Conservation (phyloP, 2,329 filamentous ascomycete species). For the Nemania sp. region DNA sequence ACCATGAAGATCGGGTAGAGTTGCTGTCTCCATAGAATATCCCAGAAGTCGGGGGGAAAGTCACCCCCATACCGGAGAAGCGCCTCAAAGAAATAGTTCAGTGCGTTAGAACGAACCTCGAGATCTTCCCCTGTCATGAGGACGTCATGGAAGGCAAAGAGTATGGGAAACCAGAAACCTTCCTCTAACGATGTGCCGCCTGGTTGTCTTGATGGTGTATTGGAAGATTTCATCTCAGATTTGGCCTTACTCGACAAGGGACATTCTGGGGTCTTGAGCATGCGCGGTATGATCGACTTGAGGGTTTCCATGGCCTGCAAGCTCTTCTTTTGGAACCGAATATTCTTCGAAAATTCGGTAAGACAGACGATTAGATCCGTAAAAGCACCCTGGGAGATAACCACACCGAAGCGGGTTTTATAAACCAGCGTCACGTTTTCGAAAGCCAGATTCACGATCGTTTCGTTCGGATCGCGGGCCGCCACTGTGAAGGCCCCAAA, state of each 20-base stretch:
- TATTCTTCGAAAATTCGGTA: constrained; percentile 98
- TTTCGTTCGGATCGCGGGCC: constrained; percentile 89
- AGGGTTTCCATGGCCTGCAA: constrained; percentile 93
- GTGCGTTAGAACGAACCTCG: constrained; percentile 86
- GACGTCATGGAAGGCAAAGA: constrained; percentile 98
- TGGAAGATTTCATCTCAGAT: constrained; percentile 47
- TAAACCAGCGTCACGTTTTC: constrained; percentile 97
- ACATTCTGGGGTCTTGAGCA: constrained; percentile 95
- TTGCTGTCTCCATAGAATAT: constrained; percentile 95
- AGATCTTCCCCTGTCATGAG: constrained; percentile 99
- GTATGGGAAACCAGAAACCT: constrained; percentile 96
- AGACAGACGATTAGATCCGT: constrained; percentile 94
- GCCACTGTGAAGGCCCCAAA: constrained; percentile 98
- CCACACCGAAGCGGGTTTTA: constrained; percentile 91
- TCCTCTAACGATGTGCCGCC: constrained; percentile 90
- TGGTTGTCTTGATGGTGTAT: constrained; percentile 57
- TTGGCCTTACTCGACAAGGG: constrained; percentile 67
- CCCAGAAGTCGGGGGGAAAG: constrained; percentile 96
- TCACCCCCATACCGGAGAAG: constrained; percentile 87
- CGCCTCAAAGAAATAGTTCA: constrained; percentile 96
- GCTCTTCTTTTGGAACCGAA: constrained; percentile 98
- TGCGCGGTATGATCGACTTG: constrained; percentile 90
- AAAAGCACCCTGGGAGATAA: constrained; percentile 95
- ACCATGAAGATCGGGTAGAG: constrained; percentile 99
- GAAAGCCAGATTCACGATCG: constrained; percentile 94